Evolutionary conservation across 2,329 filamentous ascomycete genomes (phyloP).

Genomic region (Pseudogymnoascus sp.): DNA sequence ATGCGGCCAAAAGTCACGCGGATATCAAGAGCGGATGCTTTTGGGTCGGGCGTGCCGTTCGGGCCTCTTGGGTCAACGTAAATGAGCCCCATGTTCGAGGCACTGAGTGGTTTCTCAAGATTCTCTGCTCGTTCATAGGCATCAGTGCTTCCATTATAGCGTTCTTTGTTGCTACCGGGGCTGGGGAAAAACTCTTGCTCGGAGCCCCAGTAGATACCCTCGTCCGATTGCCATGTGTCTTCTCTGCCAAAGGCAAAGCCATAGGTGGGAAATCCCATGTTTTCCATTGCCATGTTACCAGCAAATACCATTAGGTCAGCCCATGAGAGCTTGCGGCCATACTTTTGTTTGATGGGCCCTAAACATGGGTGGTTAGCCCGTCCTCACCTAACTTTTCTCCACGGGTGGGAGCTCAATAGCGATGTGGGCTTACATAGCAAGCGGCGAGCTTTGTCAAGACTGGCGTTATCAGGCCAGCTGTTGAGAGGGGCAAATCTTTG

Average conservation of each 20-base stretch:
- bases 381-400: neutral
- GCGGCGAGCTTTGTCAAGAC: constrained; percentile 53
- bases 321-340: constrained; percentile 55
- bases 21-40: constrained; percentile 48
- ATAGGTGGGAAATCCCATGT: constrained; percentile 49
- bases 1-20: constrained; percentile 51
- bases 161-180: constrained; percentile 35
- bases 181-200: constrained; percentile 51
- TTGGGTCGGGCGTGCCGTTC: constrained; percentile 47
- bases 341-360: constrained; percentile 55
- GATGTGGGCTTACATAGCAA: constrained; percentile 34
- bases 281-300: constrained; percentile 52
- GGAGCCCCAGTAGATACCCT: constrained; percentile 53
- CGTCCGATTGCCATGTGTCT: constrained; percentile 51
- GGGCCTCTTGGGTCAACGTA: constrained; percentile 56
- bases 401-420: neutral
- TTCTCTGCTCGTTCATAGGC: constrained; percentile 19
- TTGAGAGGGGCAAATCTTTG: constrained; percentile 55
- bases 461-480: constrained; percentile 54
- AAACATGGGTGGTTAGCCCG: neutral
- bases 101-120: constrained; percentile 42
- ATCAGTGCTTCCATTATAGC: constrained; percentile 40
- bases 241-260: constrained; percentile 51
- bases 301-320: constrained; percentile 49
- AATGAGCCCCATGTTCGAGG: constrained; percentile 53